Evolutionary conservation across 2,329 filamentous ascomycete species (phyloP).

Genomic region (Colletotrichum liaoningense): DNA sequence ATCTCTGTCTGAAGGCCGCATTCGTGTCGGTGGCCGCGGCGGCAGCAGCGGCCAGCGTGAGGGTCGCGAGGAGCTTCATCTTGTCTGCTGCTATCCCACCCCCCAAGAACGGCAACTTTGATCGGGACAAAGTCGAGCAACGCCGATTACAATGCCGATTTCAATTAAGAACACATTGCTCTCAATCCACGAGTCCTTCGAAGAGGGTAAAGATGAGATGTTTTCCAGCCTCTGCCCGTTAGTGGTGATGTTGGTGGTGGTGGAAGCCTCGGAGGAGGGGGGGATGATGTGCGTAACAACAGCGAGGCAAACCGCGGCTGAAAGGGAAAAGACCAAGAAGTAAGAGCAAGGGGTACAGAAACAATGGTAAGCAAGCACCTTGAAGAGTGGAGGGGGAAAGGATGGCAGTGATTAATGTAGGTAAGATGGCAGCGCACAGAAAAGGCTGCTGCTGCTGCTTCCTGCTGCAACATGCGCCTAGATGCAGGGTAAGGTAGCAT

Average conservation of each 20-base stretch:
- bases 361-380: not conserved
- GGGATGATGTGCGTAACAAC: not conserved
- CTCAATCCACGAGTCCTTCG: not conserved
- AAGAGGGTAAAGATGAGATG: not conserved
- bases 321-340: not conserved
- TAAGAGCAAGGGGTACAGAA: slow-evolving; percentile 1
- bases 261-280: not conserved
- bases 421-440: not conserved
- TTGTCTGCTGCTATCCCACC: not conserved
- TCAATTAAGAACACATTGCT: too few species aligned
- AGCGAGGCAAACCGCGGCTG: slow-evolving; percentile 1
- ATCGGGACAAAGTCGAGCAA: not conserved
- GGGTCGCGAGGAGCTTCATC: not conserved
- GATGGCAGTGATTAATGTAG: not conserved
- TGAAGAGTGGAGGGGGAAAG: not conserved
- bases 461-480: slow-evolving; percentile 9
- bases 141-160: too few species aligned
- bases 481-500: slow-evolving; percentile 3
- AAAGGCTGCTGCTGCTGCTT: not conserved
- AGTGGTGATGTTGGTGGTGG: not conserved
- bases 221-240: not conserved
- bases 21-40: not conserved
- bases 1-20: slow-evolving; percentile 19
- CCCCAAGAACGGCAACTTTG: not conserved
- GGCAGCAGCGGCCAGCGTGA: not conserved